A percentile compares a stretch with the other conserved stretches of the same genome.
phyloP scores from a whole-genome alignment of 768 basidiomycete species.

The Roridomyces roridus region DNA sequence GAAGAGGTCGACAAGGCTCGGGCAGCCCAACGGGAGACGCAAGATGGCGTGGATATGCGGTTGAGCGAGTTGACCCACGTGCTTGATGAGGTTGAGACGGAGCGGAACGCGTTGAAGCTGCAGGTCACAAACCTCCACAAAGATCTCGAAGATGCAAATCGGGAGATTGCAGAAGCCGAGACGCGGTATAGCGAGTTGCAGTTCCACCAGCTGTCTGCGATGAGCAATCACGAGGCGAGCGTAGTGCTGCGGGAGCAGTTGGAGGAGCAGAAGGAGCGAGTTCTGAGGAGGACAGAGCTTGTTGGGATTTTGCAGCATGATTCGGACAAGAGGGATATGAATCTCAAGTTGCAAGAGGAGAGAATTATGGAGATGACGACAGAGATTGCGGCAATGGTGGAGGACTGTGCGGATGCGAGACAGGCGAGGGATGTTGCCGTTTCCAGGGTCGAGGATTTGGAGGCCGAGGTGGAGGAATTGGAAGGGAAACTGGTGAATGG shows the following conservation, averaged over 20 bases:
- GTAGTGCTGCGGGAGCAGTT: constrained; percentile 67
- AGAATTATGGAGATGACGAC: constrained; percentile 69
- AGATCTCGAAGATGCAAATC: constrained; percentile 59
- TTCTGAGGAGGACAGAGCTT: constrained; percentile 72
- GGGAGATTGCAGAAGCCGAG: constrained; percentile 63
- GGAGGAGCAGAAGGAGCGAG: constrained; percentile 68
- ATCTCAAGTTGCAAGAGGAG: constrained; percentile 77
- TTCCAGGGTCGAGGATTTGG: constrained; percentile 59
- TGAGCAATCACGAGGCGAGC: constrained; percentile 63
- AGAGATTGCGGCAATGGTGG: constrained; percentile 84
- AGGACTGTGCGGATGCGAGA: constrained; percentile 81
- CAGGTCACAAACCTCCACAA: constrained; percentile 67
- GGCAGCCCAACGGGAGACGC: constrained; percentile 41
- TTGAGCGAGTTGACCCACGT: constrained; percentile 50
- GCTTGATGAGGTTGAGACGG: constrained; percentile 64
- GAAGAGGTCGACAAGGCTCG: constrained; percentile 38
- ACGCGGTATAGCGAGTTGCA: constrained; percentile 66
- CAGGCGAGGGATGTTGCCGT: constrained; percentile 74
- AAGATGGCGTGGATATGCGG: constrained; percentile 46
- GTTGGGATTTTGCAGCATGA: constrained; percentile 84
- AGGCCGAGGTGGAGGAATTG: constrained; percentile 61
- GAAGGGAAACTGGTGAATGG: constrained; percentile 32
- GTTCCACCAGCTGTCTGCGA: constrained; percentile 67
- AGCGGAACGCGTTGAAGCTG: constrained; percentile 69
- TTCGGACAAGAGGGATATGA: constrained; percentile 76